Evolutionary conservation across 345 rosid species (phyloP).

Genomic region (Hypericum androsaemum): DNA sequence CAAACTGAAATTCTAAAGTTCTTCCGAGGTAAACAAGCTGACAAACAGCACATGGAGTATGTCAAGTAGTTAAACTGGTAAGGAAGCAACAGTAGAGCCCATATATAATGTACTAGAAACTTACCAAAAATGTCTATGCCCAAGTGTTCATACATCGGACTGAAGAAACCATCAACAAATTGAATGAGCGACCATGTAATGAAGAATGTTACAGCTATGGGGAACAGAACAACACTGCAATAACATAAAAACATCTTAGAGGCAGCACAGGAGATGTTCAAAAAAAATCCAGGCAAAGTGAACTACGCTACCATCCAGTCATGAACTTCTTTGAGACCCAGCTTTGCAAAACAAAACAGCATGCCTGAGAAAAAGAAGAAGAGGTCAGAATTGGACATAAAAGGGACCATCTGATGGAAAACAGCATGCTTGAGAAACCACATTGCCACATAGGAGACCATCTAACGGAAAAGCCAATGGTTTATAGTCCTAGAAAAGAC

Average conservation of each 20-base stretch:
- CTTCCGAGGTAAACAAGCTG: too few species aligned
- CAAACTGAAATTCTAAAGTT: too few species aligned
- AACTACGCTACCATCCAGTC: slow-evolving; percentile 55
- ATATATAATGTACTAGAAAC: slow-evolving; percentile 1
- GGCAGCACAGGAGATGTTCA: slow-evolving; percentile 8
- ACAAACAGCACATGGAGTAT: too few species aligned
- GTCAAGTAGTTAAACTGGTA: too few species aligned
- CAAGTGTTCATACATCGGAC: slow-evolving; percentile 53
- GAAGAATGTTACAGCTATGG: slow-evolving; percentile 60
- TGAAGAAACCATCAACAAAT: slow-evolving; percentile 68
- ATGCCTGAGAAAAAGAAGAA: slow-evolving; percentile 37
- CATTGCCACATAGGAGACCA: too few species aligned
- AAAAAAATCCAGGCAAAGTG: slow-evolving; percentile 4
- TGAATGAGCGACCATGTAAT: slow-evolving; percentile 69
- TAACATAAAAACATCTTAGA: slow-evolving; percentile 16
- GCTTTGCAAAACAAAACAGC: slow-evolving; percentile 59
- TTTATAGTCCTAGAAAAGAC: too few species aligned
- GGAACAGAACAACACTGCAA: slow-evolving; percentile 69
- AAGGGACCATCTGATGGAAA: too few species aligned
- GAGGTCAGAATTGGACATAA: not conserved
- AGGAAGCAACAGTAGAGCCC: too few species aligned
- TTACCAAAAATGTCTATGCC: slow-evolving; percentile 59
- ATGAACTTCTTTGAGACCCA: slow-evolving; percentile 70
- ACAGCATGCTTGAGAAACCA: too few species aligned
- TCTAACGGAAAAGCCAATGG: too few species aligned